Evolutionary conservation across 495 filamentous ascomycete genomes (phyloP).

Genomic region (Ascodesmis nigricans): DNA sequence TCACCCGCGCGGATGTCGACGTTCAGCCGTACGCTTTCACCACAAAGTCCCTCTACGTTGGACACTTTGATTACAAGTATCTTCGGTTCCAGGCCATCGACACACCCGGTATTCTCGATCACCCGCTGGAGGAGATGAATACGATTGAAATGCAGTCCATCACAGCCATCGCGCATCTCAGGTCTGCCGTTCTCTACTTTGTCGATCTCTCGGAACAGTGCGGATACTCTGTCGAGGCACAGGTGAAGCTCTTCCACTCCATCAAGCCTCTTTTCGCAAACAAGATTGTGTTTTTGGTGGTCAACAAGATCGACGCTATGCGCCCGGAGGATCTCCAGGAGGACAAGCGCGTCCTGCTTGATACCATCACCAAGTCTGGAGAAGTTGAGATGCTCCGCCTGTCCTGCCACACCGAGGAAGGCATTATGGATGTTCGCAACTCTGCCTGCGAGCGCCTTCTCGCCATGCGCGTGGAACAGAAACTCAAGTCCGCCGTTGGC

Average conservation of each 20-base stretch:
- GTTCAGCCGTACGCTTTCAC: slow-evolving; percentile 98
- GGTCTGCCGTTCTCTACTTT: slow-evolving; percentile 88
- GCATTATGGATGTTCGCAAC: slow-evolving; percentile 85
- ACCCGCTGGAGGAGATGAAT: slow-evolving; percentile 98
- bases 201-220: slow-evolving; percentile 97
- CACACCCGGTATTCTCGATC: slow-evolving; percentile 87
- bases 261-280: slow-evolving; percentile 94
- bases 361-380: slow-evolving; percentile 56
- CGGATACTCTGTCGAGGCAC: slow-evolving; percentile 76
- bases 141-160: slow-evolving; percentile 99
- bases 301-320: slow-evolving; percentile 94
- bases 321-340: slow-evolving; percentile 70
- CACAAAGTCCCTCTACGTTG: slow-evolving; percentile 90
- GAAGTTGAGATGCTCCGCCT: slow-evolving; percentile 79
- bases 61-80: slow-evolving; percentile 98
- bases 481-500: slow-evolving; percentile 70
- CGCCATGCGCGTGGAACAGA: slow-evolving; percentile 79
- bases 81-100: slow-evolving; percentile 76
- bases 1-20: slow-evolving; percentile 89
- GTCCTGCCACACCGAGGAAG: slow-evolving; percentile 87
- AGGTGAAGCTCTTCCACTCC: slow-evolving; percentile 79
- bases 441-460: slow-evolving; percentile 81
- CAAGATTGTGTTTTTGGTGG: slow-evolving; percentile 84
- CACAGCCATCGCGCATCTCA: slow-evolving; percentile 86
- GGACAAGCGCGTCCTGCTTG: slow-evolving; percentile 53